Evolutionary conservation across 805 yeast genomes (phyloP).

Genomic region (Myxozyma geophila): DNA sequence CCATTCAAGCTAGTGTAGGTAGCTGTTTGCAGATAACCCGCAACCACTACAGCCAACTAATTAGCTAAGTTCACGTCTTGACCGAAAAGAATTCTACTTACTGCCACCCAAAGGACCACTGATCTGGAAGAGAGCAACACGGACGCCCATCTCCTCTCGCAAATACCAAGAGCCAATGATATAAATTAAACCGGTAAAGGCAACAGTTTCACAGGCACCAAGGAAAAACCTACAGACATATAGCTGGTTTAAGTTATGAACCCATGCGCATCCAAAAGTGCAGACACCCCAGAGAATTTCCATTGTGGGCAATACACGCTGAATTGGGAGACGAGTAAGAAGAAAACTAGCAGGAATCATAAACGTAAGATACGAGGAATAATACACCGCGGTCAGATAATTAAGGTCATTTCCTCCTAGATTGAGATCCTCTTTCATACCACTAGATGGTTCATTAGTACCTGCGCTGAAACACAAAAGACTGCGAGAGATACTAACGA

Average conservation of each 20-base stretch:
- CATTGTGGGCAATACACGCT: slow-evolving; percentile 42
- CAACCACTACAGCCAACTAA: slow-evolving; percentile 41
- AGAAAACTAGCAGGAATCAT: slow-evolving; percentile 46
- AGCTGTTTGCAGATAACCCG: slow-evolving; percentile 62
- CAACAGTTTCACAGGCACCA: slow-evolving; percentile 71
- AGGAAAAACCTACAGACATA: slow-evolving; percentile 68
- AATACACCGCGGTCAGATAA: slow-evolving; percentile 39
- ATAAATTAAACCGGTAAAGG: slow-evolving; percentile 54
- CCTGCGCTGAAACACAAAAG: background rate
- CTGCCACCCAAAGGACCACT: slow-evolving; percentile 50
- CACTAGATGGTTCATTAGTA: slow-evolving; percentile 40
- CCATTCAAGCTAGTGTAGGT: slow-evolving; percentile 54
- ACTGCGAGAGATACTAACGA: slow-evolving; percentile 38
- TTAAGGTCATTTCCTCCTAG: slow-evolving; percentile 55
- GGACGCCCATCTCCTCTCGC: slow-evolving; percentile 56
- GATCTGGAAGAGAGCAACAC: slow-evolving; percentile 50
- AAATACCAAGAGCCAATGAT: slow-evolving; percentile 61
- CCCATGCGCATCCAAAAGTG: slow-evolving; percentile 59
- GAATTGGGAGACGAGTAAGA: slow-evolving; percentile 46
- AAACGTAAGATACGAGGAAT: slow-evolving; percentile 43
- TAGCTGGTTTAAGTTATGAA: slow-evolving; percentile 47
- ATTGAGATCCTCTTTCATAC: slow-evolving; percentile 56
- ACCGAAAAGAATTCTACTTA: background rate
- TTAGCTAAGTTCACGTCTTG: background rate
- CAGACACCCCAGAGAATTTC: slow-evolving; percentile 65